A percentile compares a stretch with the other conserved stretches of the same genome.
phyloP scores from a whole-genome alignment of 805 yeast species.

The Zygotorulaspora chibaensis region DNA sequence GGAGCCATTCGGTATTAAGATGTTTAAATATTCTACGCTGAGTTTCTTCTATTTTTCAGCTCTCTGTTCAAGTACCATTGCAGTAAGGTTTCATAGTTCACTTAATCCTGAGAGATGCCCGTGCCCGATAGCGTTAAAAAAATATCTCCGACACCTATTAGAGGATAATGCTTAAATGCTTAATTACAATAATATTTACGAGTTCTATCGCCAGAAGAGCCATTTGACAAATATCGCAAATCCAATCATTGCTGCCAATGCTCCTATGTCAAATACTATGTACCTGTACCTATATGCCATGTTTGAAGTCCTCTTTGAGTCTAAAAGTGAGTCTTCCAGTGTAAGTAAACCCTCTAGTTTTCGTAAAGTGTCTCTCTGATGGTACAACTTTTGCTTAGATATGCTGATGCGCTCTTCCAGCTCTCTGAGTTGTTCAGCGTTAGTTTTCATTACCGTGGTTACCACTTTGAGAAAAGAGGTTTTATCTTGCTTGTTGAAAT shows the following conservation, averaged over 20 bases:
- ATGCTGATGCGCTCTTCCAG: conserved; percentile 30
- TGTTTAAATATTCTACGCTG: too few relatives aligned
- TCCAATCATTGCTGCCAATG: conserved; percentile 5
- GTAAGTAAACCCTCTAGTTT: conserved; percentile 26
- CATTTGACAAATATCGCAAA: conserved; percentile 7
- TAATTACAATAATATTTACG: too few relatives aligned
- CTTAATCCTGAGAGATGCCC: too few relatives aligned
- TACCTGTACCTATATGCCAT: conserved; percentile 16
- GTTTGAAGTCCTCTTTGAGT: conserved; percentile 17
- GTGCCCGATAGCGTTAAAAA: too few relatives aligned
- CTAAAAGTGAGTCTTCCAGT: conserved; percentile 17
- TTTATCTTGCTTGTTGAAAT: conserved; percentile 27
- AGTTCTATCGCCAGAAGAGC: conserved; percentile 5
- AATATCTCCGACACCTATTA: neutral
- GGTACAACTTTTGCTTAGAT: conserved; percentile 18
- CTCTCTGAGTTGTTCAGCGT: conserved; percentile 23
- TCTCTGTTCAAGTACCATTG: too few relatives aligned
- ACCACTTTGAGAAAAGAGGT: conserved; percentile 26
- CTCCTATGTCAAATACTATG: conserved; percentile 13
- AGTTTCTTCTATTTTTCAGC: too few relatives aligned
- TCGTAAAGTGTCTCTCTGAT: conserved; percentile 27
- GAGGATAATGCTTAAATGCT: neutral
- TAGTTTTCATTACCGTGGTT: conserved; percentile 11
- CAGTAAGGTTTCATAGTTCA: too few relatives aligned
- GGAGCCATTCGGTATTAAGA: conserved; percentile 9